A percentile compares a stretch with the other conserved stretches of the same genome.
These are phyloP conservation scores for Aspergillus texensis DNA, from an alignment of 2,329 filamentous ascomycete species.

Conservation along the genomic window DNA sequence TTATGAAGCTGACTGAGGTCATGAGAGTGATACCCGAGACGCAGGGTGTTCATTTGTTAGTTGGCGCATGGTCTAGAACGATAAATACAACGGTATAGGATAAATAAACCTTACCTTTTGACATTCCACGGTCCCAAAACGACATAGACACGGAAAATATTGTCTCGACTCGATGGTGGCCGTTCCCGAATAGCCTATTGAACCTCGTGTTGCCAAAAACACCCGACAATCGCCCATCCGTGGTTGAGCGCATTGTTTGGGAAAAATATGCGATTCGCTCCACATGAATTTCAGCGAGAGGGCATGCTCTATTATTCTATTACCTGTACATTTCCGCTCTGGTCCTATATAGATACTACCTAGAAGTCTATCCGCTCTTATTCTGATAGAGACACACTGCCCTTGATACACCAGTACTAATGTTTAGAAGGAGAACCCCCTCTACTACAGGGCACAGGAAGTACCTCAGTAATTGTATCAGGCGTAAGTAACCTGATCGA, in stretches of 20 bases:
- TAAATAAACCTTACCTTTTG: neutral
- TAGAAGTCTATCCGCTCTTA: neutral
- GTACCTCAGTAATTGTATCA: no score
- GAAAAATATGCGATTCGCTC: neutral
- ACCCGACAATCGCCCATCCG: neutral
- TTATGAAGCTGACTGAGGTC: neutral
- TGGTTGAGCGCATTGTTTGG: no score
- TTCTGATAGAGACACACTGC: no score
- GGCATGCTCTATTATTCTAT: no score
- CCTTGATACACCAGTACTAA: no score
- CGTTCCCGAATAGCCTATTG: conserved; percentile 5
- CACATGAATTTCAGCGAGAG: neutral
- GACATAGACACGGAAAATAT: neutral
- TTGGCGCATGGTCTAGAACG: neutral
- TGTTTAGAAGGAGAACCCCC: no score
- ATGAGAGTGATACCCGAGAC: neutral
- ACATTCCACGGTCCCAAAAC: neutral
- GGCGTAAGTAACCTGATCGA: no score
- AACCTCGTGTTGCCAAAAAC: no score
- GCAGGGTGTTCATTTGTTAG: neutral
- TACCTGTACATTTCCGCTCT: neutral
- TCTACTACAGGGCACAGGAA: no score
- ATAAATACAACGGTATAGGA: neutral
- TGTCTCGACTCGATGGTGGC: neutral
- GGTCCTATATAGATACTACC: no score